phyloP scores from a whole-genome alignment of 495 filamentous ascomycete species.

The Penicillium waksmanii region DNA sequence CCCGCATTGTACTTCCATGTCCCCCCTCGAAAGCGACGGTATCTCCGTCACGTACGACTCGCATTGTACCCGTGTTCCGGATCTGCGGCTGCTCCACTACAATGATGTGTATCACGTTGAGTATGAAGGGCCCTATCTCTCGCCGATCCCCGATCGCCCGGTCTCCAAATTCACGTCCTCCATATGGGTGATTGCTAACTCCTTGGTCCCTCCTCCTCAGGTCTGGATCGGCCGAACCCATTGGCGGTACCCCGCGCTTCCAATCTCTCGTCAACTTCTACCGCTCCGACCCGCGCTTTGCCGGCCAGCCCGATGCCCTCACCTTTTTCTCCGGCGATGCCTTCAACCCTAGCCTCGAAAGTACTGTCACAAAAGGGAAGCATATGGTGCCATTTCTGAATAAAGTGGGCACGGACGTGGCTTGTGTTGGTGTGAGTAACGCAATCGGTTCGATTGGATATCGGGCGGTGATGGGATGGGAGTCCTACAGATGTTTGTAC shows the following conservation, averaged over 20 bases:
- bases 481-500: not conserved
- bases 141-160: not conserved
- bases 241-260: conserved; percentile 79
- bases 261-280: conserved; percentile 78
- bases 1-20: conserved; percentile 27
- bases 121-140: conserved; percentile 33
- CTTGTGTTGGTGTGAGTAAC: conserved; percentile 73
- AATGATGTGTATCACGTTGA: conserved; percentile 95
- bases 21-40: conserved; percentile 37
- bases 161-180: not conserved
- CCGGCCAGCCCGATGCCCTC: conserved; percentile 64
- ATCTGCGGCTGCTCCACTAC: conserved; percentile 82
- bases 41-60: conserved; percentile 57
- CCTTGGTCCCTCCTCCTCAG: conserved; percentile 23
- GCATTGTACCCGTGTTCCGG: conserved; percentile 58
- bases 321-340: conserved; percentile 92
- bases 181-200: not conserved
- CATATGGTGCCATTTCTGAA: conserved; percentile 94
- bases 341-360: conserved; percentile 88
- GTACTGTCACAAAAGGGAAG: conserved; percentile 80
- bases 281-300: conserved; percentile 58
- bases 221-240: conserved; percentile 72
- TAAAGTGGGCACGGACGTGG: conserved; percentile 70
- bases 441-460: conserved; percentile 1
- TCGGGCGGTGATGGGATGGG: not conserved